A percentile compares a stretch with the other conserved stretches of the same genome.
Evolutionary conservation across 2,329 filamentous ascomycete species (phyloP).

Genomic region (Pyricularia sp.): DNA sequence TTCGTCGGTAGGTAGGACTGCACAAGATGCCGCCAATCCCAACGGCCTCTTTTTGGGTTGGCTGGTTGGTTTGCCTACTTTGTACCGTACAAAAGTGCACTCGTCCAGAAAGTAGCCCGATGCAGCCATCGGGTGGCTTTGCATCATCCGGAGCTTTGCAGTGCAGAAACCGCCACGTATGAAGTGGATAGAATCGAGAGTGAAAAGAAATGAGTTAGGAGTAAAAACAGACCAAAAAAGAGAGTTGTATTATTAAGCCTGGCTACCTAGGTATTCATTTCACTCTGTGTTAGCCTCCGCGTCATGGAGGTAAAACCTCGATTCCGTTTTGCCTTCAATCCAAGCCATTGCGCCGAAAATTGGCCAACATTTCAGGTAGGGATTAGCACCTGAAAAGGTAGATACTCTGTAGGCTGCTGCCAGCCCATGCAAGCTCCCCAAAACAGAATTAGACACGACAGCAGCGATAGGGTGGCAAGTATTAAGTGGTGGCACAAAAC

Average conservation of each 20-base stretch:
- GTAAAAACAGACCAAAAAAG: background rate
- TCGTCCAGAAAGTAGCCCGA: background rate
- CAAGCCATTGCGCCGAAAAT: background rate
- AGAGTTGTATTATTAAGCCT: background rate
- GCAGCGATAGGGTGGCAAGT: background rate
- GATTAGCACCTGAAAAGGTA: background rate
- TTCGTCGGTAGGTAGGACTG: background rate
- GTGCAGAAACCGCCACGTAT: background rate
- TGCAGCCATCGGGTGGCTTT: background rate
- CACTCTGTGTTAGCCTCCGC: background rate
- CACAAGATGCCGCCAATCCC: background rate
- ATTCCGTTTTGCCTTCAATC: background rate
- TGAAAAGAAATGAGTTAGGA: background rate
- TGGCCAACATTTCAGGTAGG: background rate
- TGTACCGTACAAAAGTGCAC: background rate
- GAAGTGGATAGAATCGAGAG: background rate
- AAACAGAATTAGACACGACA: background rate
- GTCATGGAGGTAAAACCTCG: background rate
- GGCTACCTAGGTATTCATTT: background rate
- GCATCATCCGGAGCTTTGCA: background rate
- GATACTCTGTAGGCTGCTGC: too few relatives aligned
- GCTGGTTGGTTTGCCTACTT: background rate
- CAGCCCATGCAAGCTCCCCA: background rate
- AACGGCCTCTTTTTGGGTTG: background rate
- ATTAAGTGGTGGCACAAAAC: background rate